Conservation (phyloP, 179 eudicot genomes). For the Beta macrorhiza region DNA sequence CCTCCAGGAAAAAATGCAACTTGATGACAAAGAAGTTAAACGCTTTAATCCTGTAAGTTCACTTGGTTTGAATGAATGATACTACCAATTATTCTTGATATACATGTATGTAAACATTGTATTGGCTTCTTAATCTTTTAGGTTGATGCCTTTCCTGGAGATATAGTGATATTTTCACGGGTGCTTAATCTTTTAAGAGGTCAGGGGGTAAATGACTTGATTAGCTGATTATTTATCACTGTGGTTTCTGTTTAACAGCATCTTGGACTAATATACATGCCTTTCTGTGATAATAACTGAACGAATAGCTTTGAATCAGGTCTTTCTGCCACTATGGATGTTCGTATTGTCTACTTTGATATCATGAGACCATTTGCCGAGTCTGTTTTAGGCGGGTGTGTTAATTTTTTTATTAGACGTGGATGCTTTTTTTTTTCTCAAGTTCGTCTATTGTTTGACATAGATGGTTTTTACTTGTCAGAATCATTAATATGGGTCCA, state of each 20-base stretch:
- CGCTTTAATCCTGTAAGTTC: slow-evolving; percentile 89
- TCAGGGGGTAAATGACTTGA: slow-evolving; percentile 27
- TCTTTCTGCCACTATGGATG: slow-evolving; percentile 86
- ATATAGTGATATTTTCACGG: slow-evolving; percentile 82
- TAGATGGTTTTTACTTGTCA: slow-evolving; percentile 34
- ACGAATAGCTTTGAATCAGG: slow-evolving; percentile 46
- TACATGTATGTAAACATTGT: not conserved
- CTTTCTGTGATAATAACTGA: slow-evolving; percentile 15
- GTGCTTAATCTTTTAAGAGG: slow-evolving; percentile 98
- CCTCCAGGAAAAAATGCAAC: slow-evolving; percentile 76
- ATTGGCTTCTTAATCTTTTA: slow-evolving; percentile 31
- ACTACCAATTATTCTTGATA: not conserved
- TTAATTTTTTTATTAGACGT: slow-evolving; percentile 15
- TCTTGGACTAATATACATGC: not conserved
- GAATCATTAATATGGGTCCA: slow-evolving; percentile 73
- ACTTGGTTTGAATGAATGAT: not conserved
- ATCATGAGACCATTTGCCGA: slow-evolving; percentile 99
- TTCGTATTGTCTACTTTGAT: slow-evolving; percentile 68
- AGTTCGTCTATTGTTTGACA: slow-evolving; percentile 20
- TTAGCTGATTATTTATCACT: not conserved
- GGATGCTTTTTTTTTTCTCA: not conserved
- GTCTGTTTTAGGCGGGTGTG: slow-evolving; percentile 83
- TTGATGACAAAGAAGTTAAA: slow-evolving; percentile 69
- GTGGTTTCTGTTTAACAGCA: not conserved
- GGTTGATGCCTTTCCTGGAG: slow-evolving; percentile 99